Evolutionary conservation across 306 rosid genomes (phyloP).

Genomic region (Dryas drummondii): DNA sequence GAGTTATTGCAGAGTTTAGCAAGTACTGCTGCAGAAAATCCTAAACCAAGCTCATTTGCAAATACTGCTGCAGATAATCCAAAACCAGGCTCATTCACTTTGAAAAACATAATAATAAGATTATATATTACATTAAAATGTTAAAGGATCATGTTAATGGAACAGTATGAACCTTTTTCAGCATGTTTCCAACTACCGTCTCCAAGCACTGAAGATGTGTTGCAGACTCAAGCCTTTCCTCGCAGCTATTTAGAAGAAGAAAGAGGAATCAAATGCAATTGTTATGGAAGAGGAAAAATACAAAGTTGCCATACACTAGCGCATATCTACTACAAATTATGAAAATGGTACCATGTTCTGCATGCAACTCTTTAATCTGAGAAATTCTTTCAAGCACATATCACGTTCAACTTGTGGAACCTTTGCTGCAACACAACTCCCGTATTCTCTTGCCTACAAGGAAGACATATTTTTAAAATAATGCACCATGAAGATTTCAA

Average conservation of each 20-base stretch:
- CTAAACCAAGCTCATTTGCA: slow-evolving; percentile 23
- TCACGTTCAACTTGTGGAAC: slow-evolving; percentile 91
- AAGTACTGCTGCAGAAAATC: slow-evolving; percentile 28
- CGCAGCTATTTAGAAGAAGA: slow-evolving; percentile 50
- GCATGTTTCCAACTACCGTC: slow-evolving; percentile 27
- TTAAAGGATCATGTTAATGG: slow-evolving; percentile 20
- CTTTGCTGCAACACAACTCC: slow-evolving; percentile 84
- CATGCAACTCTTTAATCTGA: slow-evolving; percentile 82
- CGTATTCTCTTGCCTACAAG: slow-evolving; percentile 75
- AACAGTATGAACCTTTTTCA: slow-evolving; percentile 27
- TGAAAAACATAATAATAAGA: not conserved
- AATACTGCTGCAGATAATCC: slow-evolving; percentile 26
- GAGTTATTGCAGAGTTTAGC: slow-evolving; percentile 7
- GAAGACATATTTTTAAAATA: slow-evolving; percentile 30
- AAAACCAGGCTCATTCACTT: slow-evolving; percentile 17
- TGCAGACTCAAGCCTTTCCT: slow-evolving; percentile 50
- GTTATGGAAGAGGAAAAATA: slow-evolving; percentile 12
- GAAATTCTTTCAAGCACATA: slow-evolving; percentile 81
- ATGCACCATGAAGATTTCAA: not conserved
- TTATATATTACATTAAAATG: not conserved
- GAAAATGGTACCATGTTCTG: slow-evolving; percentile 59
- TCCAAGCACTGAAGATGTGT: slow-evolving; percentile 23
- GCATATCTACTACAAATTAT: slow-evolving; percentile 7
- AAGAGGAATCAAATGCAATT: slow-evolving; percentile 19
- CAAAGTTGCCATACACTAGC: slow-evolving; percentile 1